phyloP scores from a whole-genome alignment of 2,329 filamentous ascomycete species.

The Phialophora macrospora region DNA sequence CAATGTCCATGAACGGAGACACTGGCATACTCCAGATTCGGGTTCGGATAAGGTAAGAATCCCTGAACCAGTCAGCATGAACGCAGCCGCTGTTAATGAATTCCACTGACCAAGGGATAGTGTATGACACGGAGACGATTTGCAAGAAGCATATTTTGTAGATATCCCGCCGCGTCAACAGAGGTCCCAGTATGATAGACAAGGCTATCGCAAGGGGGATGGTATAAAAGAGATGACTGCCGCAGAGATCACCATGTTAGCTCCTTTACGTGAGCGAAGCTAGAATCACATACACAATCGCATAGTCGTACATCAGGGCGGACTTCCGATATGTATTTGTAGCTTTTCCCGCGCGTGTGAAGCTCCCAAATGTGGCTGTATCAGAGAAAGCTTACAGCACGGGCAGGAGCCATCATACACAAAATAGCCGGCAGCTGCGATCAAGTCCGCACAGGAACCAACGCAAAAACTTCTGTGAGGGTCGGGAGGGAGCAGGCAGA shows the following conservation, averaged over 20 bases:
- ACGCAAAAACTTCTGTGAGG: not conserved
- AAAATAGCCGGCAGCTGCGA: constrained; percentile 9
- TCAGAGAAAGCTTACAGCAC: constrained; percentile 16
- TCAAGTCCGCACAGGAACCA: constrained; percentile 6
- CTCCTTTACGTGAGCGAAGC: not conserved
- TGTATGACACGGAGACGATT: constrained; percentile 67
- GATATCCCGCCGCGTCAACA: constrained; percentile 65
- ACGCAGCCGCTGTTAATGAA: not conserved
- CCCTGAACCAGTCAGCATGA: constrained; percentile 42
- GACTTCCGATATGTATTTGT: constrained; percentile 3
- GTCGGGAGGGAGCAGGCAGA: not conserved
- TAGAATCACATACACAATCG: constrained; percentile 59
- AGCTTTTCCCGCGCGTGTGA: not conserved
- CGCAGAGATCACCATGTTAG: constrained; percentile 9
- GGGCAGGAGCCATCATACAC: constrained; percentile 17
- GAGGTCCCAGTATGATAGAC: constrained; percentile 63
- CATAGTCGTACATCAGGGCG: constrained; percentile 56
- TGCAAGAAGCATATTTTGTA: constrained; percentile 68
- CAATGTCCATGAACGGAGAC: not conserved
- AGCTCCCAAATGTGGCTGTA: constrained; percentile 4
- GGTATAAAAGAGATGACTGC: constrained; percentile 69
- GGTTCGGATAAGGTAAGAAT: constrained; percentile 72
- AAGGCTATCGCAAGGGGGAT: constrained; percentile 66
- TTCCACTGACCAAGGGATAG: constrained; percentile 65
- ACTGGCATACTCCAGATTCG: constrained; percentile 62